Evolutionary conservation across 305 asterid genomes (phyloP).

Genomic region (Caryopteris hybrid): DNA sequence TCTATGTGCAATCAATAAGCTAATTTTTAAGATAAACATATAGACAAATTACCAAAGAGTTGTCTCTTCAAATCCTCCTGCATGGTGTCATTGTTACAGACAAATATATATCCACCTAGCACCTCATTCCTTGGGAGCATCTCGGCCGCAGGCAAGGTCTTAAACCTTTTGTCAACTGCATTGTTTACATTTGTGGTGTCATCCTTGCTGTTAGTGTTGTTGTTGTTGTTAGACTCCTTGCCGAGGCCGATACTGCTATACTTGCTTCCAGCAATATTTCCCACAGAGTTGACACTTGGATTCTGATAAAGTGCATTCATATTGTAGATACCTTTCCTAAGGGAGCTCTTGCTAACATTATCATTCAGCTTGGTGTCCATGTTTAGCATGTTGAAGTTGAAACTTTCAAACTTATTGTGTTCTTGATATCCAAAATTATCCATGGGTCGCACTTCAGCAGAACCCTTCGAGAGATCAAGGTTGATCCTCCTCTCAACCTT

Average conservation of each 20-base stretch:
- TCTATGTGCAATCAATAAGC: neutral
- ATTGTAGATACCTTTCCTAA: slow-evolving; percentile 48
- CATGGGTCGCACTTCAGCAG: slow-evolving; percentile 52
- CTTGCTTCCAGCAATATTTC: slow-evolving; percentile 51
- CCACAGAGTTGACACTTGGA: slow-evolving; percentile 35
- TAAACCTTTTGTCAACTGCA: slow-evolving; percentile 78
- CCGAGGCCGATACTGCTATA: slow-evolving; percentile 32
- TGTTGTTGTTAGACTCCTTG: slow-evolving; percentile 46
- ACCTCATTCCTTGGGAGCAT: slow-evolving; percentile 89
- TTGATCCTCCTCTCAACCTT: slow-evolving; percentile 73
- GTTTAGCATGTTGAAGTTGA: slow-evolving; percentile 63
- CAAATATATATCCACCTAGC: slow-evolving; percentile 96
- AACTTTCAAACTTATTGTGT: slow-evolving; percentile 69
- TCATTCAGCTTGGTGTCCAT: slow-evolving; percentile 56
- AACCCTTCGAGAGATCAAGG: slow-evolving; percentile 69
- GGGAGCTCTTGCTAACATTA: slow-evolving; percentile 37
- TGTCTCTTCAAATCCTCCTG: slow-evolving; percentile 94
- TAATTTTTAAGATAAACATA: neutral
- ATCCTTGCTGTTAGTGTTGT: slow-evolving; percentile 35
- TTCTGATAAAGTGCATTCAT: slow-evolving; percentile 57
- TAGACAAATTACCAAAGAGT: slow-evolving; percentile 61
- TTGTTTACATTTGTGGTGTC: slow-evolving; percentile 40
- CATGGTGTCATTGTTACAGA: slow-evolving; percentile 97
- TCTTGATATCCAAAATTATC: slow-evolving; percentile 55
- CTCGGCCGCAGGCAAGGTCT: slow-evolving; percentile 93